Evolutionary conservation across 805 yeast species (phyloP), one percentile per base, ranked within the genome.

Genomic region (Candida lessepsii): DNA sequence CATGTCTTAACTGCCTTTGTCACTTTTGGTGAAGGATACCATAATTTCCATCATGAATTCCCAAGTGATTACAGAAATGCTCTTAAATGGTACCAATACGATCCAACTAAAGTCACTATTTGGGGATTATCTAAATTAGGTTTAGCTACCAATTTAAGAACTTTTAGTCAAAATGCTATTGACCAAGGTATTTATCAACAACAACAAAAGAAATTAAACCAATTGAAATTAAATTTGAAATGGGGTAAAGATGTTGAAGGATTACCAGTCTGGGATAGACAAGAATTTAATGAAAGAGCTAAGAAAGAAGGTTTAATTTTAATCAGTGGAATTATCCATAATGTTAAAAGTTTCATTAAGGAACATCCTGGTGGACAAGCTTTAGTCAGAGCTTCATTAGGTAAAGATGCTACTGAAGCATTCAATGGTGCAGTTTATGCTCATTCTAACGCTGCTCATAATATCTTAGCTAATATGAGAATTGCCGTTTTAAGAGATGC

Each of bases 61-160:
- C 93, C 95, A 54, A 76, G 86, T 14, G 95, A 86, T 67, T 86
- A 85, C 75, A 79, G 95, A 76, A 85, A 85, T 58, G 93, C 93
- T 14, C 73, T 85, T 58, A 82, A 79, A 59, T 85, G 93, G 93
- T 85, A 81, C 71, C 91, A 85, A 72, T 85, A 80, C 58, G 95
- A 86, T 60, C 95, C 95, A 50, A 84, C 93, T 36, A 85, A 85
- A 65, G 54, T 77, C 35, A 52, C 74, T 39, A 83, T 85, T 51
- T 84, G 71, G 62, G 20, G 61, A 5, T 63, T 75, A 40, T 82
- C 86, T 11, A 73, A 80, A 60, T 42, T 83, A 20, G 93, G 93
- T 26, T 62, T 85, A 46, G 80, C 90, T 16, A 78, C 75, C 65
- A 80, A 83, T 67, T 71, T 86, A 65, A 83, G 83, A 60, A 83